phyloP scores from a whole-genome alignment of 2,329 filamentous ascomycete genomes.

The Phaeophleospora eucalypticola region DNA sequence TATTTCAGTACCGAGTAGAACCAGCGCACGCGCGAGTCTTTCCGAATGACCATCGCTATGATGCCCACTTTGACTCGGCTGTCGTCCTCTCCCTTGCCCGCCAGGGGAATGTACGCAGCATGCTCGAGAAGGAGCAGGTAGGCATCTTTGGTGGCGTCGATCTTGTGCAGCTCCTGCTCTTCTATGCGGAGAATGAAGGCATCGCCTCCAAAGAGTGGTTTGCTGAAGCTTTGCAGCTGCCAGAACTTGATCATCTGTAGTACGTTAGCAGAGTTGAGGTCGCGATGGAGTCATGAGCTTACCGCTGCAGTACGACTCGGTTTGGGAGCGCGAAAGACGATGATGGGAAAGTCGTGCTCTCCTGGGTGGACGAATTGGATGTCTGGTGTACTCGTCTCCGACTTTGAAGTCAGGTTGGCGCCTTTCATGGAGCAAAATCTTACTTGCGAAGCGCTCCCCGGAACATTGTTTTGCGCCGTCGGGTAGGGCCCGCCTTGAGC shows the following conservation, averaged over 20 bases:
- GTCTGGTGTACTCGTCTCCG: slow-evolving; percentile 8
- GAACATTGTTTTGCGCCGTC: not conserved
- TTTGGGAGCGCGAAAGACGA: slow-evolving; percentile 12
- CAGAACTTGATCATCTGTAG: not conserved
- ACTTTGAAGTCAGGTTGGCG: slow-evolving; percentile 20
- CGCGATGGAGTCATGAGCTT: not conserved
- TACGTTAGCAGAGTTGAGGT: not conserved
- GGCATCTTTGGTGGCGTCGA: slow-evolving; percentile 8
- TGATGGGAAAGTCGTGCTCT: slow-evolving; percentile 16
- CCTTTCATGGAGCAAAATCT: slow-evolving; percentile 4
- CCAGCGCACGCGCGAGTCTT: slow-evolving; percentile 19
- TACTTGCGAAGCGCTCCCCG: not conserved
- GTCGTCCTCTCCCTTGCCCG: not conserved
- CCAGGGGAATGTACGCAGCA: slow-evolving; percentile 10
- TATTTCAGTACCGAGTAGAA: slow-evolving; percentile 19
- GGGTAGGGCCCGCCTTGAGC: not conserved
- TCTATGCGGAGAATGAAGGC: slow-evolving; percentile 19
- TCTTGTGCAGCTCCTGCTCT: slow-evolving; percentile 14
- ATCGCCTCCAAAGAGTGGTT: not conserved
- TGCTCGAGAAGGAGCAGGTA: slow-evolving; percentile 18
- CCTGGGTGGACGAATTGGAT: slow-evolving; percentile 13
- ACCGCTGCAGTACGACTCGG: slow-evolving; percentile 2
- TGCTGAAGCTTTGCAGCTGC: not conserved
- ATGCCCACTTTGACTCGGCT: slow-evolving; percentile 12
- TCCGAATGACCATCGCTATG: slow-evolving; percentile 18